phyloP scores from a whole-genome alignment of 805 yeast genomes.

The Myxozyma vanderwaltii region DNA sequence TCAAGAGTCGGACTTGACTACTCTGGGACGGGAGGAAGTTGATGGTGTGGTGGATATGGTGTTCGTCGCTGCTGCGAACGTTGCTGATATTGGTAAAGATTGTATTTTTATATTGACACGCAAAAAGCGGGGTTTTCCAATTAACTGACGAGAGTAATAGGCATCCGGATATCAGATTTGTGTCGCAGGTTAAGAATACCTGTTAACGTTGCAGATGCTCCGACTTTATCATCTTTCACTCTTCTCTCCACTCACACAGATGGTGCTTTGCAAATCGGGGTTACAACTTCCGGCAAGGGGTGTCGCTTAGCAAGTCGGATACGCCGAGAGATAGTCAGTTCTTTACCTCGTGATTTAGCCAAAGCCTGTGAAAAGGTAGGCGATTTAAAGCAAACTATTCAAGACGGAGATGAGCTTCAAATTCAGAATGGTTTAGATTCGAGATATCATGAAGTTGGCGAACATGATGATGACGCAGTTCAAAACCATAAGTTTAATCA shows the following conservation, averaged over 20 bases:
- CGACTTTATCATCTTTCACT: slow-evolving; percentile 73
- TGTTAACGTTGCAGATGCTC: slow-evolving; percentile 73
- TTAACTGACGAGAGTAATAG: slow-evolving; percentile 34
- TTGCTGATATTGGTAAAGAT: slow-evolving; percentile 11
- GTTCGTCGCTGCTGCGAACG: slow-evolving; percentile 57
- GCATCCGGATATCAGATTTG: slow-evolving; percentile 48
- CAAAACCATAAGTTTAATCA: slow-evolving; percentile 61
- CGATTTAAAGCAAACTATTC: slow-evolving; percentile 57
- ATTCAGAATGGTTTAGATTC: slow-evolving; percentile 29
- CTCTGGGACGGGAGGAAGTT: slow-evolving; percentile 64
- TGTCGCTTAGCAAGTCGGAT: slow-evolving; percentile 82
- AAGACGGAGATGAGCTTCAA: slow-evolving; percentile 52
- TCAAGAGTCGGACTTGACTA: slow-evolving; percentile 50
- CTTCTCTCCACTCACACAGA: slow-evolving; percentile 68
- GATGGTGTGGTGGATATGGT: slow-evolving; percentile 72
- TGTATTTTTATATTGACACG: background rate
- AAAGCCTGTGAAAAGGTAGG: slow-evolving; percentile 72
- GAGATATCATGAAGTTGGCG: slow-evolving; percentile 47
- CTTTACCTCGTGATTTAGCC: slow-evolving; percentile 71
- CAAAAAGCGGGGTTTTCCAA: background rate
- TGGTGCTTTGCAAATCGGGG: slow-evolving; percentile 78
- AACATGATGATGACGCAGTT: slow-evolving; percentile 68
- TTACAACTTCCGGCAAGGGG: slow-evolving; percentile 86
- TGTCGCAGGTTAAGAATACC: slow-evolving; percentile 76
- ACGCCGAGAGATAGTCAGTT: slow-evolving; percentile 64